These are phyloP conservation scores for Phytophthora megakarya DNA, from an alignment of 352 stramenopile species.

Conservation along the genomic window DNA sequence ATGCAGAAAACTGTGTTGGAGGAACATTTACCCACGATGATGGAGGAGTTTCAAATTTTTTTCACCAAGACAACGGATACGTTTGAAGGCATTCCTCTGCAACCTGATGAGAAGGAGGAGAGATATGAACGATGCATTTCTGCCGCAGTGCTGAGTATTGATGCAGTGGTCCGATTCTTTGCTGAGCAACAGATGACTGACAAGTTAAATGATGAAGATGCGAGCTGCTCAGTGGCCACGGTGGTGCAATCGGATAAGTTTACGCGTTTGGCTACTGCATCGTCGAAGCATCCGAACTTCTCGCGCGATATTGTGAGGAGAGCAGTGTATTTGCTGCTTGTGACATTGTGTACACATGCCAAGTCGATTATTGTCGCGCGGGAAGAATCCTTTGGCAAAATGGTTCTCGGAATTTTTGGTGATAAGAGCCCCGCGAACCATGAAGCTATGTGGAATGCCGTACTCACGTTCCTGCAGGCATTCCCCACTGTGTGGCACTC, in stretches of 20 bases:
- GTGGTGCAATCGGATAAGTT: slow-evolving; percentile 73
- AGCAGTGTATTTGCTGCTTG: slow-evolving; percentile 63
- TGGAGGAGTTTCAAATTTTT: slow-evolving; percentile 72
- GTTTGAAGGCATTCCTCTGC: slow-evolving; percentile 64
- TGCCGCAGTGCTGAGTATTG: slow-evolving; percentile 59
- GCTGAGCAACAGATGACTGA: slow-evolving; percentile 40
- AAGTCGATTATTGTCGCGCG: slow-evolving; percentile 47
- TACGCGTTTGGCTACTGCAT: slow-evolving; percentile 49
- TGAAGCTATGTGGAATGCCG: slow-evolving; percentile 72
- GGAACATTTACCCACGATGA: slow-evolving; percentile 46
- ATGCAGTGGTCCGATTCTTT: slow-evolving; percentile 63
- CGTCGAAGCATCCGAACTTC: slow-evolving; percentile 82
- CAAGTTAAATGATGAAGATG: slow-evolving; percentile 46
- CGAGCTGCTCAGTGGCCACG: slow-evolving; percentile 44
- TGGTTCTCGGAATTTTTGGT: slow-evolving; percentile 66
- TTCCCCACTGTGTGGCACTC: slow-evolving; percentile 54
- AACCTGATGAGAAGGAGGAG: slow-evolving; percentile 72
- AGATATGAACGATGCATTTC: slow-evolving; percentile 77
- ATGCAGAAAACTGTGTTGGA: slow-evolving; percentile 41
- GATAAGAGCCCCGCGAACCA: slow-evolving; percentile 78
- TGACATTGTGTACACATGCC: slow-evolving; percentile 52
- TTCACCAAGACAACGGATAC: slow-evolving; percentile 63
- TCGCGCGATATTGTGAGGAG: slow-evolving; percentile 69
- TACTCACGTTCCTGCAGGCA: slow-evolving; percentile 71
- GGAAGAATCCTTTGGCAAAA: slow-evolving; percentile 71